Evolutionary conservation across 352 stramenopile species (phyloP).

Genomic region (Poterioochromonas sp.): DNA sequence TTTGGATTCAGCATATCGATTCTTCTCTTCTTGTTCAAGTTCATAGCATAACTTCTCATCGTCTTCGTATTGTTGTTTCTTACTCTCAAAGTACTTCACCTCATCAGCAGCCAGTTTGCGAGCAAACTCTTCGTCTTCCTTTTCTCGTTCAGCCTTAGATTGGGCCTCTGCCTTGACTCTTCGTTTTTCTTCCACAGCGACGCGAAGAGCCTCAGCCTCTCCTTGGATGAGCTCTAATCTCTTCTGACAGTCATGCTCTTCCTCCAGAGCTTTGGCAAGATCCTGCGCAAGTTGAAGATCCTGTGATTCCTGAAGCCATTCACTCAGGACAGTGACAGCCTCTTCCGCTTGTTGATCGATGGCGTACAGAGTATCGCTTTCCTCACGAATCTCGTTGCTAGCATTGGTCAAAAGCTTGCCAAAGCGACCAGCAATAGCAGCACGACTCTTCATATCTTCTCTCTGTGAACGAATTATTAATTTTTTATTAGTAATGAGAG

Average conservation of each 20-base stretch:
- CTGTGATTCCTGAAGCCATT: background rate
- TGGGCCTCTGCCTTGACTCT: background rate
- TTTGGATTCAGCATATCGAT: no score
- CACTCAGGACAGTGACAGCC: background rate
- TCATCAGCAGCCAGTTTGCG: background rate
- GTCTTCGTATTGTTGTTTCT: background rate
- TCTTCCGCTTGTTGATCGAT: background rate
- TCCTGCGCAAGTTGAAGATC: background rate
- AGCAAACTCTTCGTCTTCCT: background rate
- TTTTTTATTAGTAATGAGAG: no score
- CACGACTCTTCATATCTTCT: no score
- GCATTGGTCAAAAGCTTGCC: background rate
- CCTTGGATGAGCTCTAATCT: background rate
- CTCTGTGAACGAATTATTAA: no score
- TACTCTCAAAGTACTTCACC: background rate
- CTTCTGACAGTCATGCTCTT: background rate
- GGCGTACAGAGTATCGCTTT: background rate
- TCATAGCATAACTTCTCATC: background rate
- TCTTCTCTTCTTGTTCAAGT: no score
- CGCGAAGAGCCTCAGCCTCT: background rate
- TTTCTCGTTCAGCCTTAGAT: background rate
- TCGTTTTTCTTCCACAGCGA: background rate
- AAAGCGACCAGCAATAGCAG: no score
- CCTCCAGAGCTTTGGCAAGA: background rate
- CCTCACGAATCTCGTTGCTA: background rate